phyloP scores from a whole-genome alignment of 305 asterid genomes.

The Ajuga reptans region DNA sequence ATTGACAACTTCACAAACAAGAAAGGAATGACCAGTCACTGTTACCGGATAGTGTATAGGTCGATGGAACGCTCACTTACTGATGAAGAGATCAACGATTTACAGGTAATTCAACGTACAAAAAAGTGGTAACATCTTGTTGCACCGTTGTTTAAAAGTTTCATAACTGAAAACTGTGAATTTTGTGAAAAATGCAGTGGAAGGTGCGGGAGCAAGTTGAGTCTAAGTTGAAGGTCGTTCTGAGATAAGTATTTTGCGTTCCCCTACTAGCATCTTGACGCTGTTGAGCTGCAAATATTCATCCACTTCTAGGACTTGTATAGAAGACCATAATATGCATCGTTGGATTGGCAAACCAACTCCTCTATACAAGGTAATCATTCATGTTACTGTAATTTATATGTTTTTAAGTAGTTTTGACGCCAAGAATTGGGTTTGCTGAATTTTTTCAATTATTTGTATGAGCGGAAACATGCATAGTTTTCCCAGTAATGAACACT shows the following conservation, averaged over 20 bases:
- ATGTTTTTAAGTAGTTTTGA: background rate
- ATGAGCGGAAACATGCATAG: background rate
- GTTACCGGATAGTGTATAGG: conserved; percentile 79
- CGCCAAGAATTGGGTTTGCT: background rate
- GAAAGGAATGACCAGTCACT: conserved; percentile 85
- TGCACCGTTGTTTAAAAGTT: background rate
- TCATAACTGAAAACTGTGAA: background rate
- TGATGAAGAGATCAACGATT: conserved; percentile 81
- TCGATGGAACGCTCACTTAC: conserved; percentile 89
- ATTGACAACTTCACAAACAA: conserved; percentile 68
- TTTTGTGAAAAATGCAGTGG: conserved; percentile 40
- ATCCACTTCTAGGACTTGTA: background rate
- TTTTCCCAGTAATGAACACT: background rate
- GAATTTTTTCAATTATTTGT: background rate
- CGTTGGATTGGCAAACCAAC: background rate
- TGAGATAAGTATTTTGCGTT: conserved; percentile 33
- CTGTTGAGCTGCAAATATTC: background rate
- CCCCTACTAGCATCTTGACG: background rate
- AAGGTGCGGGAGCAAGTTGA: conserved; percentile 62
- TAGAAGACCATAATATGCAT: background rate
- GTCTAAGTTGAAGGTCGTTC: conserved; percentile 48
- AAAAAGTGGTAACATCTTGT: background rate
- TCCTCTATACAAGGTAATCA: background rate
- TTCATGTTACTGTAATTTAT: background rate
- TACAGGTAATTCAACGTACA: conserved; percentile 45